Percentiles rank a stretch among this genome's conserved stretches.
Conservation (phyloP, 305 asterid species). For the Caryopteris hybrid region DNA sequence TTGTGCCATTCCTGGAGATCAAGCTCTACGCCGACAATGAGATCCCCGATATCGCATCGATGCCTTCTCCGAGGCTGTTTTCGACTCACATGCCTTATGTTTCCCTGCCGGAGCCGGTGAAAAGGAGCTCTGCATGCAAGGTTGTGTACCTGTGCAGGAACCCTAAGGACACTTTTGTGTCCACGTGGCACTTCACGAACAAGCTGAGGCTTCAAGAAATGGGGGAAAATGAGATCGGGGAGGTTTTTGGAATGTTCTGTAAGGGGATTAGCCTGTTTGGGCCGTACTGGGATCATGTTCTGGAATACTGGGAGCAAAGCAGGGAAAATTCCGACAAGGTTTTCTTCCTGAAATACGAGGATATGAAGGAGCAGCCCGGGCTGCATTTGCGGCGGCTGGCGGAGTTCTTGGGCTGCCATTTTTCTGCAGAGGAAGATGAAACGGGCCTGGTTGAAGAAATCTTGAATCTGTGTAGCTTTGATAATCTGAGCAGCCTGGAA, state of each 20-base stretch:
- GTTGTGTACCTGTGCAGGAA: slow-evolving; percentile 46
- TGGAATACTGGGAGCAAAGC: slow-evolving; percentile 44
- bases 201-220: slow-evolving; percentile 1
- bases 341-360: slow-evolving; percentile 44
- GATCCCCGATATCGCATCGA: slow-evolving; percentile 21
- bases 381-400: slow-evolving; percentile 34
- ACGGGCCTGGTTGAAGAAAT: slow-evolving; percentile 24
- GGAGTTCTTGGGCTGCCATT: slow-evolving; percentile 31
- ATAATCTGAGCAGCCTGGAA: slow-evolving; percentile 32
- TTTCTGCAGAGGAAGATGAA: slow-evolving; percentile 28
- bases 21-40: slow-evolving; percentile 23
- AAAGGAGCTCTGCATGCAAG: slow-evolving; percentile 12
- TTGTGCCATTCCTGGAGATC: slow-evolving; percentile 42
- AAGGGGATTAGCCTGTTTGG: slow-evolving; percentile 34
- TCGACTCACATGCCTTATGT: slow-evolving; percentile 31
- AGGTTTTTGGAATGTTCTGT: slow-evolving; percentile 33
- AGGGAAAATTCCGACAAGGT: slow-evolving; percentile 14
- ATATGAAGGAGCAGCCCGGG: slow-evolving; percentile 30
- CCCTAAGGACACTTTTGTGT: slow-evolving; percentile 45
- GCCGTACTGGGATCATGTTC: slow-evolving; percentile 42
- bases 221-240: slow-evolving; percentile 2
- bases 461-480: slow-evolving; percentile 34
- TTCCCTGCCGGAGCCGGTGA: slow-evolving; percentile 30
- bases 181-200: slow-evolving; percentile 37
- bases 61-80: slow-evolving; percentile 22